Evolutionary conservation across 495 filamentous ascomycete genomes (phyloP).

Genomic region (Penicillium waksmanii): DNA sequence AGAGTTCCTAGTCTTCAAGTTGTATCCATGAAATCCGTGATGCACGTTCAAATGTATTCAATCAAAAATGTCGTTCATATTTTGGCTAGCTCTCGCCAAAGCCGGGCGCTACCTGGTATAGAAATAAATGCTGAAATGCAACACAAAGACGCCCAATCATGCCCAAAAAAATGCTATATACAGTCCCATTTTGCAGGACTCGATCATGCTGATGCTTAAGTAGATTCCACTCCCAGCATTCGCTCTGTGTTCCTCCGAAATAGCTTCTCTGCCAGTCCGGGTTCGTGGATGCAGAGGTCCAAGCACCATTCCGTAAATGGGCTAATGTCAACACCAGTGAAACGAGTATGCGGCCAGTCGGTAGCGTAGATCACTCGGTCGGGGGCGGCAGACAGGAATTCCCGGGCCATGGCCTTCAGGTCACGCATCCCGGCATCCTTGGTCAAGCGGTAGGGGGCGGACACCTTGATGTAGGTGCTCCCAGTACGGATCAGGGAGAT

Average conservation of each 20-base stretch:
- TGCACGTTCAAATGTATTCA: background rate
- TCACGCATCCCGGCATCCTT: conserved; percentile 41
- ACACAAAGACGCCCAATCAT: conserved; percentile 14
- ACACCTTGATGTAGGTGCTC: conserved; percentile 53
- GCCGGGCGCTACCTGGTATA: conserved; percentile 11
- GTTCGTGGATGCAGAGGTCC: conserved; percentile 42
- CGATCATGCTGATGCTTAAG: conserved; percentile 22
- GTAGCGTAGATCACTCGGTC: conserved; percentile 51
- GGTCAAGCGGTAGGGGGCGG: conserved; percentile 52
- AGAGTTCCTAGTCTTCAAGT: background rate
- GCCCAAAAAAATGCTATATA: conserved; percentile 19
- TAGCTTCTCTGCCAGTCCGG: conserved; percentile 43
- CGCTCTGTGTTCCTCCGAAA: conserved; percentile 52
- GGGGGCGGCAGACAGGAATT: conserved; percentile 42
- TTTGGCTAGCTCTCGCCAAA: background rate
- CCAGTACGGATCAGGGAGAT: conserved; percentile 43
- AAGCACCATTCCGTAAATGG: conserved; percentile 49
- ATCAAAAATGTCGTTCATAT: background rate
- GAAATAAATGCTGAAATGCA: conserved; percentile 12
- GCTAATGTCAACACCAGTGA: conserved; percentile 45
- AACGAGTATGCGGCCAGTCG: conserved; percentile 59
- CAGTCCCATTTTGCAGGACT: background rate
- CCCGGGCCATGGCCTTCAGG: conserved; percentile 41
- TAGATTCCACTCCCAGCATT: conserved; percentile 31
- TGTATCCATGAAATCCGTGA: too few species aligned